Evolutionary conservation across 2,329 filamentous ascomycete genomes (phyloP).

Genomic region (Ceratocystis alfenasii): DNA sequence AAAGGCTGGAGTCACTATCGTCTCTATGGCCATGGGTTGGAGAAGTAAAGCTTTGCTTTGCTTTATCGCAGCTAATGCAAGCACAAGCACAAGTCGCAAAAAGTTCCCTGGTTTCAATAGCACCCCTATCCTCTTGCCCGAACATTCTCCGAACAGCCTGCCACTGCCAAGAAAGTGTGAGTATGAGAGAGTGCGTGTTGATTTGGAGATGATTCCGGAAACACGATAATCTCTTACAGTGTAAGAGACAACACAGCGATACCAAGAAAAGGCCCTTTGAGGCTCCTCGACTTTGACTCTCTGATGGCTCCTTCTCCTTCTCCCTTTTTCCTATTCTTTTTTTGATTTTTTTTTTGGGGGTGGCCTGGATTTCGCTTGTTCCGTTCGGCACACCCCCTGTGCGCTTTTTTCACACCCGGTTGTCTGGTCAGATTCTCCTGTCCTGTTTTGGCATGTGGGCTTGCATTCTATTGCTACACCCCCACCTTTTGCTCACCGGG

Average conservation of each 20-base stretch:
- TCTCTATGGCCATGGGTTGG: too few relatives aligned
- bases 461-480: background rate
- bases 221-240: background rate
- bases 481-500: background rate
- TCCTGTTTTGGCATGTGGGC: background rate
- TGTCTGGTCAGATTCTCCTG: background rate
- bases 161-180: background rate
- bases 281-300: background rate
- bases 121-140: background rate
- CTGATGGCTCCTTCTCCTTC: background rate
- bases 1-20: too few relatives aligned
- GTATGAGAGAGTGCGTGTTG: background rate
- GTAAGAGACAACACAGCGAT: background rate
- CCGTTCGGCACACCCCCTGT: background rate
- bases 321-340: background rate
- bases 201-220: background rate
- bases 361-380: background rate
- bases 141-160: background rate
- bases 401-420: background rate
- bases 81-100: too few relatives aligned
- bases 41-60: too few relatives aligned
- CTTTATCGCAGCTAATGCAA: too few relatives aligned
- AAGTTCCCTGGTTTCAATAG: too few relatives aligned
- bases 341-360: too few relatives aligned
- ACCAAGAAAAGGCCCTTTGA: background rate